Conservation (phyloP, 441 rosid genomes). For the Erodium chrysanthum region DNA sequence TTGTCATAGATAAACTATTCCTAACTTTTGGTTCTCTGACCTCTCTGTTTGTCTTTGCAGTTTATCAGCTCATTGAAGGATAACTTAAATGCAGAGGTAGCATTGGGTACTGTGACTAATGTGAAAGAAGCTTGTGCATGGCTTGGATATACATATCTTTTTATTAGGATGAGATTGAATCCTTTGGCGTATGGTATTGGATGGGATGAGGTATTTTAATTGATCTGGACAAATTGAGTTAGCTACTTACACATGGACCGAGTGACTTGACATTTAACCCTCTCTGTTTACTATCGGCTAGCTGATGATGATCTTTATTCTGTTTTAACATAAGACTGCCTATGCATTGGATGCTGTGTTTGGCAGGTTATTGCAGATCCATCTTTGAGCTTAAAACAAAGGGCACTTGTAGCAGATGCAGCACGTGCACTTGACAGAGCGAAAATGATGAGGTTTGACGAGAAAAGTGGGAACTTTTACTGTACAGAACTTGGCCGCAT, state of each 20-base stretch:
- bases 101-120: conserved; percentile 95
- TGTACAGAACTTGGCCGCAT: conserved; percentile 99
- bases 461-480: conserved; percentile 96
- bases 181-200: conserved; percentile 98
- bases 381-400: conserved; percentile 71
- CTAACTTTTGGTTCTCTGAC: background rate
- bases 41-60: conserved; percentile 37
- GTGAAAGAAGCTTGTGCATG: conserved; percentile 99
- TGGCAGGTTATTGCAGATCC: conserved; percentile 91
- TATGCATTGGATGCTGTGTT: conserved; percentile 21
- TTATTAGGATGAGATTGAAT: conserved; percentile 91
- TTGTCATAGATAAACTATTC: conserved; percentile 3
- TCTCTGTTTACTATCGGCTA: conserved; percentile 9
- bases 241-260: background rate
- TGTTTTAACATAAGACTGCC: conserved; percentile 12
- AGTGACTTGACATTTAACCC: background rate
- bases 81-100: conserved; percentile 95
- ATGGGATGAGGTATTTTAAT: conserved; percentile 83
- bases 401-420: conserved; percentile 89
- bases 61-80: conserved; percentile 91
- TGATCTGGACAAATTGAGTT: background rate
- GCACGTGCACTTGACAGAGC: conserved; percentile 98
- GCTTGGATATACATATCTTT: conserved; percentile 97
- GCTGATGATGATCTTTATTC: conserved; percentile 6
- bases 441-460: conserved; percentile 99